These are phyloP conservation scores for Thuja plicata DNA, from an alignment of 83 land plant species.

Conservation along the genomic window DNA sequence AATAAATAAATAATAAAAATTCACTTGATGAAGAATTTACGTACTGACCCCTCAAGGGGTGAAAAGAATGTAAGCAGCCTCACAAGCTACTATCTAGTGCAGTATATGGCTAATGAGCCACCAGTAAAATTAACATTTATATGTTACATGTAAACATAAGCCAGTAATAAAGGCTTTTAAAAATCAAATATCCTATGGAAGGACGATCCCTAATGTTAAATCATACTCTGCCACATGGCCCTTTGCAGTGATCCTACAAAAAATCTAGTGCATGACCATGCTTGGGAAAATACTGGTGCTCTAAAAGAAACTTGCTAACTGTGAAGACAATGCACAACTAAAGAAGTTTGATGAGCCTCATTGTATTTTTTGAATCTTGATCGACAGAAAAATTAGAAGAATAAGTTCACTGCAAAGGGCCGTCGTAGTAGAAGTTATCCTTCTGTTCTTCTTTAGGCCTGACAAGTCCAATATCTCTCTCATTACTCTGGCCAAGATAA, in stretches of 20 bases:
- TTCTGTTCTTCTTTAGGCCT: conserved; percentile 14
- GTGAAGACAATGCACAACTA: conserved; percentile 1
- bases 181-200: neutral
- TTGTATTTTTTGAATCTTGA: neutral
- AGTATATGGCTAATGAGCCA: neutral
- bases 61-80: neutral
- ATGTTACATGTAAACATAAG: conserved; percentile 1
- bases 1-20: neutral
- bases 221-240: neutral
- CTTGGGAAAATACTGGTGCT: neutral
- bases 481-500: neutral
- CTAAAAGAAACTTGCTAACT: neutral
- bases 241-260: neutral
- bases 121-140: neutral
- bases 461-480: conserved; percentile 9
- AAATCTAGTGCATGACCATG: neutral
- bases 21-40: neutral
- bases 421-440: conserved; percentile 2
- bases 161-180: neutral
- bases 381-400: neutral
- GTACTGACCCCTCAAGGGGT: neutral
- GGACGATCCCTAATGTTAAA: neutral
- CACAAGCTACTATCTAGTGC: conserved; percentile 1
- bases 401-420: neutral
- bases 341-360: neutral